Conservation (phyloP, 139 green algal genomes). For the Tetradesmus lagerheimii region DNA sequence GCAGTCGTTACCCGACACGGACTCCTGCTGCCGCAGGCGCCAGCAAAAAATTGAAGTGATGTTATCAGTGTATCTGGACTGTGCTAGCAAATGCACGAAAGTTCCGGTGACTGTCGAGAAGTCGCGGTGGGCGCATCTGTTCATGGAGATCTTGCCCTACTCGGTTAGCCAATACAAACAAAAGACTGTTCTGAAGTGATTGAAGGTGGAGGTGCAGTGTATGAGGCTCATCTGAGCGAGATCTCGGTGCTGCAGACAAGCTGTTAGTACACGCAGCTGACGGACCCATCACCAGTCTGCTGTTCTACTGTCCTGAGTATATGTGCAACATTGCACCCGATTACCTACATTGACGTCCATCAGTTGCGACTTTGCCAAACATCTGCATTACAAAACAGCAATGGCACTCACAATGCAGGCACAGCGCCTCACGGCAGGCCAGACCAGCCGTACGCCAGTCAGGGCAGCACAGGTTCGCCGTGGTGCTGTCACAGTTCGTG, state of each 20-base stretch:
- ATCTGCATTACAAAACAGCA: not conserved
- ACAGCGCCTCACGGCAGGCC: constrained; percentile 7
- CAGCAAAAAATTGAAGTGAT: not conserved
- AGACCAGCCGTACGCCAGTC: not conserved
- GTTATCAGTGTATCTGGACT: too few species aligned
- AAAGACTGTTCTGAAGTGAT: not conserved
- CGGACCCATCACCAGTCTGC: not conserved
- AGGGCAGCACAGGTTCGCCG: constrained; percentile 8
- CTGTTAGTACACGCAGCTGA: constrained; percentile 39
- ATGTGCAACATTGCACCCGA: not conserved
- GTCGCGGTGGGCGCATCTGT: not conserved
- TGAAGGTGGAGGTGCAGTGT: not conserved
- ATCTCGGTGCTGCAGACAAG: not conserved
- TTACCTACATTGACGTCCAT: not conserved
- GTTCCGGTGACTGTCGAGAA: not conserved
- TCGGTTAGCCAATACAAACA: not conserved
- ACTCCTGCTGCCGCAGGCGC: not conserved
- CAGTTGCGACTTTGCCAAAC: not conserved
- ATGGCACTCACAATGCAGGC: constrained; percentile 40
- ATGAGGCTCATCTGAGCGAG: not conserved
- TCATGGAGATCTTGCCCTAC: not conserved
- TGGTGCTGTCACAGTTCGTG: constrained; percentile 4
- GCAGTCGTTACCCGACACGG: not conserved
- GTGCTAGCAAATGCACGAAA: too few species aligned
- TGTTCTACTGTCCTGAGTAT: not conserved